Evolutionary conservation across 441 rosid genomes (phyloP), one percentile per base, ranked within the genome.

Genomic region (Kokia cookei): DNA sequence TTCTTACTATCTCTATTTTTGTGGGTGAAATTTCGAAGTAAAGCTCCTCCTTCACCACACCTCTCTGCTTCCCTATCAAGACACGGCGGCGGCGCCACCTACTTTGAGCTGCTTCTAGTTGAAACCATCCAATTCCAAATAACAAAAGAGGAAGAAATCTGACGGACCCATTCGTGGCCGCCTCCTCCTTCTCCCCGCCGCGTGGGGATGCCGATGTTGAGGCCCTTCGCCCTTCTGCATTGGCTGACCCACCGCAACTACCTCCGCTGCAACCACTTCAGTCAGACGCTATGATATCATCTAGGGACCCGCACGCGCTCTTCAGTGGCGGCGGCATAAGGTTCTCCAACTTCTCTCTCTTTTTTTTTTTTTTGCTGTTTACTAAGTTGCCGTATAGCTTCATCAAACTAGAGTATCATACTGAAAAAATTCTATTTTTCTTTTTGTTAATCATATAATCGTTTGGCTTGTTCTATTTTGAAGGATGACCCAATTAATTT

Each of bases 301-400:
- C 68, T 63, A 73, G 82, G 64, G 81, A 88, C 78, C 89, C 87
- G 26, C 73, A 80, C 48, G 84, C 90, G 60, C 82, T 85, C 72
- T 86, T 84, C 58, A 90, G 92, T 70, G 94, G 94, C 61, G 92
- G 94, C 32, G 94, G 92, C 75, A 81, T 88, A 84, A 86, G 92
- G 92, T 88, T 64, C 51, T 62, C 40, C 15, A 32, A 0, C 2
- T 35, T n/a, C 14, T n/a, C 24, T 43, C 8, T 76, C 4, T 29
- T 29, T 3, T 32, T 3, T 3, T 0, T 2, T 13, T 7, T 58
- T 10, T 13, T 59, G 2, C 6, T 59, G 17, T 35, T 7, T 77
- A 47, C 17, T 53, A 32, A 51, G 3, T 68, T 7, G 22, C 50
- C 58, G 32, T 43, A 10, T n/a, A 29, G 17, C 57, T 19, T 29